Conservation (phyloP, 371 early-diverging fungal genomes). For the Dinochytrium kinnereticum region DNA sequence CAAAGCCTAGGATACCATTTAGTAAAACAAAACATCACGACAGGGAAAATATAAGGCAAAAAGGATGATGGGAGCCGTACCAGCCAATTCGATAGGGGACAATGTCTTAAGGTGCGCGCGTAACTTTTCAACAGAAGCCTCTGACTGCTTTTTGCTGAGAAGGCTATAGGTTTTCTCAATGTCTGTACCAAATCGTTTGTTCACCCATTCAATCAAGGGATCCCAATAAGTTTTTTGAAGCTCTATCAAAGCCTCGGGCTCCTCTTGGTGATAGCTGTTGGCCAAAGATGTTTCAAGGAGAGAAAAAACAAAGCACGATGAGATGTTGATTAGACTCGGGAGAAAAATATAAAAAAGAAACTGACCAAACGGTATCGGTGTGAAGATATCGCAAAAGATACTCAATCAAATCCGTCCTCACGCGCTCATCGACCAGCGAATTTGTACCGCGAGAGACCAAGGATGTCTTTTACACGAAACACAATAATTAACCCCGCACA, state of each 20-base stretch:
- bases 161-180: conserved; percentile 78
- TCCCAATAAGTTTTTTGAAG: conserved; percentile 83
- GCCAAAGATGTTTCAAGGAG: no score
- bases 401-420: conserved; percentile 71
- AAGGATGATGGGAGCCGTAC: no score
- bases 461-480: conserved; percentile 68
- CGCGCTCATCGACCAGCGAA: conserved; percentile 60
- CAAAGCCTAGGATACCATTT: conserved; percentile 88
- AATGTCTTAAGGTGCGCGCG: conserved; percentile 61
- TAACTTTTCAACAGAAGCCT: conserved; percentile 64
- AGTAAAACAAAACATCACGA: no score
- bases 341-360: background rate
- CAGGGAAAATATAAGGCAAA: conserved; percentile 19
- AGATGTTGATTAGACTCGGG: no score
- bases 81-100: conserved; percentile 71
- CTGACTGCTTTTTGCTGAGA: conserved; percentile 68
- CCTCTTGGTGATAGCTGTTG: conserved; percentile 73
- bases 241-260: conserved; percentile 70
- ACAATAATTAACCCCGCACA: background rate
- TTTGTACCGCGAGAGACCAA: conserved; percentile 84
- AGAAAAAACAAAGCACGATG: no score
- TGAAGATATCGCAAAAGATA: conserved; percentile 80
- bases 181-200: conserved; percentile 66
- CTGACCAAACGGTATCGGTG: conserved; percentile 84
- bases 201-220: conserved; percentile 83